phyloP scores from a whole-genome alignment of 2,329 filamentous ascomycete genomes.

The Colletotrichum liaoningense region DNA sequence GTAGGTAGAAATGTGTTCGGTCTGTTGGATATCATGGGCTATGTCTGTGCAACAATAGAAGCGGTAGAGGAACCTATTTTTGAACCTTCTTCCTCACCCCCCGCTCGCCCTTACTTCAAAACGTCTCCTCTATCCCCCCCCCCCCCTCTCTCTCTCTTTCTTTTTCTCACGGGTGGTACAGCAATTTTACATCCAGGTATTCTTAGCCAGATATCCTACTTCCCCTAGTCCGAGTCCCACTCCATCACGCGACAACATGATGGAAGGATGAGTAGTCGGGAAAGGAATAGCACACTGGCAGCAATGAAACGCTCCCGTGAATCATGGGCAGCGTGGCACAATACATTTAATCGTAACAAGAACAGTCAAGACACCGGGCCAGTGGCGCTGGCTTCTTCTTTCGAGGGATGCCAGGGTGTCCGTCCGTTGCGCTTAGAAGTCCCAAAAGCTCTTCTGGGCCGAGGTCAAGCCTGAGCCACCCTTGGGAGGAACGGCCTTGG shows the following conservation, averaged over 20 bases:
- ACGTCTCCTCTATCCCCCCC: not conserved
- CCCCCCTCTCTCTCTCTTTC: not conserved
- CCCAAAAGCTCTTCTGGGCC: conserved; percentile 58
- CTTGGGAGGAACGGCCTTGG: conserved; percentile 51
- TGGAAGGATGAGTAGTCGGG: not conserved
- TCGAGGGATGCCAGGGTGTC: conserved; percentile 20
- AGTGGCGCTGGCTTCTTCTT: not conserved
- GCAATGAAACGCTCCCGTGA: conserved; percentile 41
- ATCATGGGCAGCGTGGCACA: conserved; percentile 46
- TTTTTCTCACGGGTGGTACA: not conserved
- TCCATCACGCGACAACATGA: not conserved
- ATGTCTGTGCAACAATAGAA: conserved; percentile 25
- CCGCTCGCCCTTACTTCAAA: conserved; percentile 20
- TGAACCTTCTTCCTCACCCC: not conserved
- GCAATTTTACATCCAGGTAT: conserved; percentile 18
- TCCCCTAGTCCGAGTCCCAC: not conserved
- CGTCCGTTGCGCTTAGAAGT: conserved; percentile 49
- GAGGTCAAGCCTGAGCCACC: conserved; percentile 44
- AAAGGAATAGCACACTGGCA: conserved; percentile 30
- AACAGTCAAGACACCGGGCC: conserved; percentile 28
- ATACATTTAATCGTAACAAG: conserved; percentile 44
- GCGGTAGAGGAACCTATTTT: conserved; percentile 18
- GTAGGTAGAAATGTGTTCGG: conserved; percentile 14
- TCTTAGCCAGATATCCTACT: not conserved
- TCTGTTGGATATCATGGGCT: conserved; percentile 36